Evolutionary conservation across 352 stramenopile species (phyloP).

Genomic region (Phytopythium mirpurense): DNA sequence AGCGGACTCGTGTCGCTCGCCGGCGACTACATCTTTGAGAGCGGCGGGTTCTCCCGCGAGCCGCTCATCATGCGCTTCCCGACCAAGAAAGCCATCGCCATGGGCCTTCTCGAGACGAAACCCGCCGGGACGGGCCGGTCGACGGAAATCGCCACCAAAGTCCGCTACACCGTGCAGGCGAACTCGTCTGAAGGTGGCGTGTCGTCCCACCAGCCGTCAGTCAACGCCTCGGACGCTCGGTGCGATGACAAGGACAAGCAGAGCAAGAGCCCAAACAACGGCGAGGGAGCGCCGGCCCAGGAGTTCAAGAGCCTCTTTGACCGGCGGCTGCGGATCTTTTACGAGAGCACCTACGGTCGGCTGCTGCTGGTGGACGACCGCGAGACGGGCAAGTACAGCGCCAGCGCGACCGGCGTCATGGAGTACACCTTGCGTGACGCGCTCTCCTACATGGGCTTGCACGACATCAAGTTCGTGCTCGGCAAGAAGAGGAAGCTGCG

Average conservation of each 20-base stretch:
- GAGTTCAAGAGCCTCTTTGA: slow-evolving; percentile 26
- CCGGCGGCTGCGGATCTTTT: slow-evolving; percentile 16
- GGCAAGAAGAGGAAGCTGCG: slow-evolving; percentile 8
- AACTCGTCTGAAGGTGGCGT: neutral
- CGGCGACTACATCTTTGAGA: slow-evolving; percentile 30
- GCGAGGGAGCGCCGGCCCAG: neutral
- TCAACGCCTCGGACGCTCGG: neutral
- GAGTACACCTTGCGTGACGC: slow-evolving; percentile 26
- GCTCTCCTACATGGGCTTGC: slow-evolving; percentile 20
- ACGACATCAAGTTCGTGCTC: slow-evolving; percentile 31
- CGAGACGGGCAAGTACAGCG: slow-evolving; percentile 13
- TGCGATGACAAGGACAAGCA: neutral
- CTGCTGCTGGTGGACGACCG: slow-evolving; percentile 23
- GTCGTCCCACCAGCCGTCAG: neutral
- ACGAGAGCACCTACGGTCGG: slow-evolving; percentile 15
- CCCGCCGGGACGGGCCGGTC: neutral
- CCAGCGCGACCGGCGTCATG: slow-evolving; percentile 9
- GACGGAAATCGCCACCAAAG: slow-evolving; percentile 6
- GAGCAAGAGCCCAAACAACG: neutral
- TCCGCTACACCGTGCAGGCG: neutral
- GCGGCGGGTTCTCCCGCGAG: slow-evolving; percentile 19
- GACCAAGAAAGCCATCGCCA: slow-evolving; percentile 20
- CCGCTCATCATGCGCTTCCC: slow-evolving; percentile 12
- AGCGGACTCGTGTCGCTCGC: slow-evolving; percentile 27
- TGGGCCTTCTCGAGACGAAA: slow-evolving; percentile 19